Conservation (phyloP, 2,329 filamentous ascomycete genomes). For the Cercospora citrullina region DNA sequence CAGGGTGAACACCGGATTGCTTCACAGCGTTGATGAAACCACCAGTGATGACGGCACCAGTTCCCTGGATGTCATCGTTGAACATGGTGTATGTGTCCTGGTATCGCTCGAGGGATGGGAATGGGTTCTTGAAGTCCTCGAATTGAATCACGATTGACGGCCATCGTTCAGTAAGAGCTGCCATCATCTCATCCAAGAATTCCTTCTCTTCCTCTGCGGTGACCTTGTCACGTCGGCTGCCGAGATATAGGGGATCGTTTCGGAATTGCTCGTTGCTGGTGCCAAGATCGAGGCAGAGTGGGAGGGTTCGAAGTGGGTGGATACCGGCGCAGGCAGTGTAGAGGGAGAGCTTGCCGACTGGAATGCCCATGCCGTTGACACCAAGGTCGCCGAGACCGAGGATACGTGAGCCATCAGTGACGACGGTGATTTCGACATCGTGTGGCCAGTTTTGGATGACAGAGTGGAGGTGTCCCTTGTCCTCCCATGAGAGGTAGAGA, state of each 20-base stretch:
- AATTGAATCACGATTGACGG: conserved; percentile 80
- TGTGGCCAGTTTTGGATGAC: conserved; percentile 95
- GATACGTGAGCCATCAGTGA: conserved; percentile 93
- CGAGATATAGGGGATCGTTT: conserved; percentile 88
- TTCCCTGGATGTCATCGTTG: conserved; percentile 98
- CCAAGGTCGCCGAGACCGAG: conserved; percentile 92
- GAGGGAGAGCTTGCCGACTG: conserved; percentile 91
- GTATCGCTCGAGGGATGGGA: conserved; percentile 89
- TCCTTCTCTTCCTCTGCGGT: conserved; percentile 76
- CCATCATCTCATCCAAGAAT: conserved; percentile 98
- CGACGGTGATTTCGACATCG: conserved; percentile 90
- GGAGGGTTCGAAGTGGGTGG: conserved; percentile 69
- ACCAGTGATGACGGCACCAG: conserved; percentile 88
- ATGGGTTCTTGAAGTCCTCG: conserved; percentile 97
- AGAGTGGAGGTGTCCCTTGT: conserved; percentile 83
- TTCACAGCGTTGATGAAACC: conserved; percentile 77
- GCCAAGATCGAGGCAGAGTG: conserved; percentile 63
- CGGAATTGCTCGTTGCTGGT: conserved; percentile 63
- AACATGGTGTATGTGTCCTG: conserved; percentile 89
- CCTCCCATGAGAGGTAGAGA: conserved; percentile 93
- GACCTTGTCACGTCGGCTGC: conserved; percentile 80
- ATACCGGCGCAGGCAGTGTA: conserved; percentile 97
- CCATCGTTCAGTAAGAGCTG: conserved; percentile 76
- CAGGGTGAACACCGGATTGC: conserved; percentile 77
- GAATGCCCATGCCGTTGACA: conserved; percentile 96